phyloP scores from a whole-genome alignment of 139 green algal species.

The Desmodesmus armatus region DNA sequence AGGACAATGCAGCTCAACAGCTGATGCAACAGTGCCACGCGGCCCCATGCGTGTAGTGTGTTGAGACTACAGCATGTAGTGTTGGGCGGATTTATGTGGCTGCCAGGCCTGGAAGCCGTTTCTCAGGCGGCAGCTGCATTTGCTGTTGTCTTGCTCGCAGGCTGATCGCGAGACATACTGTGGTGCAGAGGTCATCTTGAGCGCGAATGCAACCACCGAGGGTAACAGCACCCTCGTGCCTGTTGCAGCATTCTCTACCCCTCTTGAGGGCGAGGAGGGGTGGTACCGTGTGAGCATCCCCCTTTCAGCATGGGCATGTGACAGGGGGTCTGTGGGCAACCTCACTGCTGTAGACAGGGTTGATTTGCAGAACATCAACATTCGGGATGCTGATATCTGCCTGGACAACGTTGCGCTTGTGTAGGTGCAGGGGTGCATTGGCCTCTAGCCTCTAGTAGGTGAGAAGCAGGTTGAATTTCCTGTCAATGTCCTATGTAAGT shows the following conservation, averaged over 20 bases:
- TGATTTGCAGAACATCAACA: slow-evolving; percentile 37
- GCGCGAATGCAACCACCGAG: no score
- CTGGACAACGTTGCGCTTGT: slow-evolving; percentile 33
- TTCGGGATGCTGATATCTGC: slow-evolving; percentile 34
- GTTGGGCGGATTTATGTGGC: no score
- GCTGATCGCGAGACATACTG: slow-evolving; percentile 10
- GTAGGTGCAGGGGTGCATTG: no score
- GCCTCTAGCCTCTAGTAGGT: no score
- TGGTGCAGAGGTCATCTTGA: slow-evolving; percentile 15
- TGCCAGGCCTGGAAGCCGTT: no score
- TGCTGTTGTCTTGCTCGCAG: slow-evolving; percentile 15
- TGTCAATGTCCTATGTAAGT: no score
- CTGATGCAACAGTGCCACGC: no score
- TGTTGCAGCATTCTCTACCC: not conserved
- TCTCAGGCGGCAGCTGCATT: not conserved
- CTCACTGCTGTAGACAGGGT: slow-evolving; percentile 9
- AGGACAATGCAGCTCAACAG: no score
- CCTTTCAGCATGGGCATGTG: slow-evolving; percentile 3
- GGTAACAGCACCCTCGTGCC: no score
- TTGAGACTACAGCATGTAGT: no score
- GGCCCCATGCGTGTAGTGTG: no score
- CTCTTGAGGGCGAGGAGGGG: not conserved
- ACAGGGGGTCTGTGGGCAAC: slow-evolving; percentile 18
- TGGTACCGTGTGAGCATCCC: slow-evolving; percentile 26
- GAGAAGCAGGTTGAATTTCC: no score